Evolutionary conservation across 2,329 filamentous ascomycete genomes (phyloP), one percentile per base, ranked within the genome.

Genomic region (Endothia cerciana): DNA sequence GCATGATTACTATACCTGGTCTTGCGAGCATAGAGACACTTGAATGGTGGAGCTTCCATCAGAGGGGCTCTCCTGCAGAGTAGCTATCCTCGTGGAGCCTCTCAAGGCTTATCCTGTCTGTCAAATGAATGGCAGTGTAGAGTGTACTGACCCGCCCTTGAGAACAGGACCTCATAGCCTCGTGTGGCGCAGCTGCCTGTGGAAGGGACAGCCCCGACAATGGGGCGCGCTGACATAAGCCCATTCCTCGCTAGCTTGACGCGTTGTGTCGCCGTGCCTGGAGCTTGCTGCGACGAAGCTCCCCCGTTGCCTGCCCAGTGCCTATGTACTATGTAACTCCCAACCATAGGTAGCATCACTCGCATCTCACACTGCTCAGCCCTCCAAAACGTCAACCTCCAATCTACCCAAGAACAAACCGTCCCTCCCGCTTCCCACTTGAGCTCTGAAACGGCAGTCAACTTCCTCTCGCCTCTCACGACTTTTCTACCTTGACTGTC

Each of bases 211-310:
- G 56, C 38, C 11, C 30, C 36, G 15, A 40, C n/a, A 3, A 25
- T 58, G n/a, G n/a, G 5, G 2, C 30, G 6, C n/a, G 15, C 38
- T 59, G 28, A 59, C 57, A 59, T 59, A 41, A 59, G 13, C 57
- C 1, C 22, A 22, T 33, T 25, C 25, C 25, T 30, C 38, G 5
- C 40, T 43, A 59, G 57, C 61, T 63, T 66, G 66, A 75, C 73
- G 74, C 73, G 73, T 75, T 63, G 65, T 59, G 38, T 70, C 70
- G 64, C 72, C 71, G 75, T 81, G 80, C 80, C 80, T 82, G 75
- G 79, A 82, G 80, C 79, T 81, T 75, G 70, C 33, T 63, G 61
- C 40, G 19, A 59, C 57, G 57, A 59, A 59, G 66, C 66, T 68
- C 66, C 62, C 55, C 63, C 55, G 64, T 67, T 69, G 67, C 65